Conservation (phyloP, 257 asterid genomes). For the Solanum chiquidenum region DNA sequence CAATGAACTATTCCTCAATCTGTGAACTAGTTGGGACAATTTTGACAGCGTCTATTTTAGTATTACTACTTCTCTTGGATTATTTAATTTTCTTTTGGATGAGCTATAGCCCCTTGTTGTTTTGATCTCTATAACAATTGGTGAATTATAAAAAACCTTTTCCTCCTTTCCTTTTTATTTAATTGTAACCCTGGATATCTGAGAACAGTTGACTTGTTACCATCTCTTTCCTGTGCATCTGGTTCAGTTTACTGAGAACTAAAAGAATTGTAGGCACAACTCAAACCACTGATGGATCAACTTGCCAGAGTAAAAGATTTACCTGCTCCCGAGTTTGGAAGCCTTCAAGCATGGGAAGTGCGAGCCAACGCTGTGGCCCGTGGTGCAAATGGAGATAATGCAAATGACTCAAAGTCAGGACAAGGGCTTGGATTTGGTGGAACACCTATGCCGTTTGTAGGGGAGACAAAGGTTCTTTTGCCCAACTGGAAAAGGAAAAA, state of each 20-base stretch:
- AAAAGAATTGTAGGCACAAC: slow-evolving; percentile 45
- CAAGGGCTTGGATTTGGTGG: slow-evolving; percentile 66
- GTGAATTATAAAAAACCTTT: not conserved
- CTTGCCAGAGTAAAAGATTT: slow-evolving; percentile 84
- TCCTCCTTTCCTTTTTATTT: not conserved
- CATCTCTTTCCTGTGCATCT: not conserved
- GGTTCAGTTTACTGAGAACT: not conserved
- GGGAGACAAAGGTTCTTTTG: slow-evolving; percentile 67
- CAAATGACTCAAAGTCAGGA: slow-evolving; percentile 43
- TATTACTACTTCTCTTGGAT: not conserved
- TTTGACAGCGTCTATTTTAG: not conserved
- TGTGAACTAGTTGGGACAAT: not conserved
- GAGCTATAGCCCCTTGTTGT: not conserved
- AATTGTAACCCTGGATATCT: not conserved
- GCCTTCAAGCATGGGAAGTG: slow-evolving; percentile 86
- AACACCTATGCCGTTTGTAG: slow-evolving; percentile 88
- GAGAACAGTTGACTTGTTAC: not conserved
- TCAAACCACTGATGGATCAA: slow-evolving; percentile 77
- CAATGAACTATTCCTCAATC: not conserved
- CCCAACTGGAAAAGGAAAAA: not conserved
- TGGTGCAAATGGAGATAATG: slow-evolving; percentile 55
- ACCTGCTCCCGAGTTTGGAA: slow-evolving; percentile 77
- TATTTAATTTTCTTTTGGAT: not conserved
- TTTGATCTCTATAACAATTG: not conserved
- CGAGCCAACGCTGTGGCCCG: slow-evolving; percentile 61